Conservation (phyloP, 1,139 yeast species). For the Candida gigantensis region DNA sequence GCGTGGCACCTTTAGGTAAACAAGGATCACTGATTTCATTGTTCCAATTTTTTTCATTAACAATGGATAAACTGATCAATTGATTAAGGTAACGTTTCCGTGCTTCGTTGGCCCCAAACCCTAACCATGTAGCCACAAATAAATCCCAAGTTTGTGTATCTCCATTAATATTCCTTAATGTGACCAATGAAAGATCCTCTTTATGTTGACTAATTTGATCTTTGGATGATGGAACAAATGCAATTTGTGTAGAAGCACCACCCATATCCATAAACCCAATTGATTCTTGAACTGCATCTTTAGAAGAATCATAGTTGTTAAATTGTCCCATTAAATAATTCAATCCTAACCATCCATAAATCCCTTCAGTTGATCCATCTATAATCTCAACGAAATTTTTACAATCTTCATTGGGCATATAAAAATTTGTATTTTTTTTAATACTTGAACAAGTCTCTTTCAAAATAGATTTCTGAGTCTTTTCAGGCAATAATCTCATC, state of each 20-base stretch:
- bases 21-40: slow-evolving; percentile 64
- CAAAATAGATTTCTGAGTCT: slow-evolving; percentile 48
- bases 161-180: slow-evolving; percentile 61
- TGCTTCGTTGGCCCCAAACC: slow-evolving; percentile 84
- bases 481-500: slow-evolving; percentile 61
- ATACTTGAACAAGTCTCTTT: slow-evolving; percentile 53
- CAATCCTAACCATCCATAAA: slow-evolving; percentile 78
- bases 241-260: slow-evolving; percentile 82
- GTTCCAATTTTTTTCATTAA: slow-evolving; percentile 21
- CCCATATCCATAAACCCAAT: slow-evolving; percentile 91
- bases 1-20: slow-evolving; percentile 60
- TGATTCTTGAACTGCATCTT: slow-evolving; percentile 43
- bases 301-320: slow-evolving; percentile 38
- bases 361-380: slow-evolving; percentile 80
- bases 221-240: slow-evolving; percentile 65
- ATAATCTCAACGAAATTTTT: slow-evolving; percentile 65
- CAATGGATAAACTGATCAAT: slow-evolving; percentile 32
- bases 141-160: slow-evolving; percentile 65
- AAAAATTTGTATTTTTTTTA: slow-evolving; percentile 50
- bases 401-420: slow-evolving; percentile 45
- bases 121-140: slow-evolving; percentile 81
- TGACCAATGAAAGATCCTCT: slow-evolving; percentile 63
- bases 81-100: slow-evolving; percentile 62
- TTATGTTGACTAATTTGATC: slow-evolving; percentile 56
- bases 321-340: slow-evolving; percentile 66